Evolutionary conservation across 1,284 basidiomycete genomes (phyloP).

Genomic region (Fomes fomentarius): DNA sequence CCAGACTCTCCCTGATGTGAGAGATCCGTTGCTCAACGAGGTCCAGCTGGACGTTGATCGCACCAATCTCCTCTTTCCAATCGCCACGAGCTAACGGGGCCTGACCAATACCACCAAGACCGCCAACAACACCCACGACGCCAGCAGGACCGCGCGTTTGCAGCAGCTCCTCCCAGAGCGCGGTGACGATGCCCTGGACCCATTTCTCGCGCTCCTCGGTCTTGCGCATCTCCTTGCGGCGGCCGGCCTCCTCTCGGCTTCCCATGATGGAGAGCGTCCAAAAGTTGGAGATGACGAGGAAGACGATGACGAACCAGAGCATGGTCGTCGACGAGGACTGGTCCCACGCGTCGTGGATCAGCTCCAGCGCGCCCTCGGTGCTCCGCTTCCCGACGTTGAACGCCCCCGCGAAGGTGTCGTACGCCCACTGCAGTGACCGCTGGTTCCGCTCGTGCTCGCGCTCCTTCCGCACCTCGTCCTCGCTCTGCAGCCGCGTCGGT

Average conservation of each 20-base stretch:
- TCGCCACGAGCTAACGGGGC: conserved; percentile 29
- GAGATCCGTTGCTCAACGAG: conserved; percentile 33
- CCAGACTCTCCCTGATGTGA: conserved; percentile 26
- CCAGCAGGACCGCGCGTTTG: conserved; percentile 37
- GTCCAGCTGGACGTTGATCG: conserved; percentile 56
- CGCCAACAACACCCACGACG: conserved; percentile 1
- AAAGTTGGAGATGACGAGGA: conserved; percentile 76
- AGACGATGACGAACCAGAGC: conserved; percentile 70
- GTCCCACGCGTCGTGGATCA: conserved; percentile 76
- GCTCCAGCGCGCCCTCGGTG: conserved; percentile 69
- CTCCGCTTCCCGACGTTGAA: conserved; percentile 71
- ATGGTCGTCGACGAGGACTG: conserved; percentile 70
- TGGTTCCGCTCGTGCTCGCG: conserved; percentile 70
- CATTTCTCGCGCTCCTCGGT: conserved; percentile 72
- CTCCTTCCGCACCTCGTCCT: conserved; percentile 44
- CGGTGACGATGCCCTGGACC: conserved; percentile 70
- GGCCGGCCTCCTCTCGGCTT: conserved; percentile 53
- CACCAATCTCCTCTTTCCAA: conserved; percentile 52
- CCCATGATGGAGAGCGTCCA: conserved; percentile 70
- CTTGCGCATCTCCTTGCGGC: conserved; percentile 57
- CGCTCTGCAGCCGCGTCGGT: conserved; percentile 25
- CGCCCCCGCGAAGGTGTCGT: conserved; percentile 81
- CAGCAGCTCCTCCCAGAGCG: conserved; percentile 72
- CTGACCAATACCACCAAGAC: conserved; percentile 10
- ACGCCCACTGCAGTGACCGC: conserved; percentile 82